Conservation (phyloP, 192 early-diverging fungal species). For the Spizellomyces sp. region DNA sequence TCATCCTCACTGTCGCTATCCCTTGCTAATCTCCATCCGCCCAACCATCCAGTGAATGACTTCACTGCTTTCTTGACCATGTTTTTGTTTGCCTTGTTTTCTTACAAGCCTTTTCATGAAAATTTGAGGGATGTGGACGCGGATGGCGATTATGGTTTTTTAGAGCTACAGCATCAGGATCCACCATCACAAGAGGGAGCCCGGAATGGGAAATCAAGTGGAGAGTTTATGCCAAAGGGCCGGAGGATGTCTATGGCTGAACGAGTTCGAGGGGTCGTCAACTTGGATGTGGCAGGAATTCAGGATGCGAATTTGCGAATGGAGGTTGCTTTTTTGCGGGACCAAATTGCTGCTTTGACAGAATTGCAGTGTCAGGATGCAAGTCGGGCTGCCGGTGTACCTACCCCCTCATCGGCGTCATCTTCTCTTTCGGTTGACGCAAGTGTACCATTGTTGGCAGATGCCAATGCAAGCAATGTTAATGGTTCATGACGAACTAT, state of each 20-base stretch:
- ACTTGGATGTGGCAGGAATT: conserved; percentile 20
- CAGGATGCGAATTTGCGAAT: conserved; percentile 4
- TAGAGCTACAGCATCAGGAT: background rate
- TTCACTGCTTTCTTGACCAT: conserved; percentile 31
- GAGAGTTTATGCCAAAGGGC: background rate
- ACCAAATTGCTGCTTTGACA: conserved; percentile 27
- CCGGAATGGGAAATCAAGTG: background rate
- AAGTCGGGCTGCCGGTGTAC: background rate
- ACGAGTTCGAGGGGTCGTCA: conserved; percentile 8
- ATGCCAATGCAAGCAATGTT: too few species aligned
- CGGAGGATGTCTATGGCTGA: conserved; percentile 16
- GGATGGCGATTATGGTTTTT: conserved; percentile 3
- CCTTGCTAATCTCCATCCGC: conserved; percentile 9
- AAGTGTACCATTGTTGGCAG: background rate
- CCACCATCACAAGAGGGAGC: background rate
- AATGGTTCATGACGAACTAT: too few species aligned
- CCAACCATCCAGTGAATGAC: conserved; percentile 26
- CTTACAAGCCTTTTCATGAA: conserved; percentile 20
- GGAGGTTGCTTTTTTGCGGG: conserved; percentile 21
- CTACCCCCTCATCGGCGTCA: background rate
- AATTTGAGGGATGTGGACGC: conserved; percentile 6
- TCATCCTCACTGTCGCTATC: background rate
- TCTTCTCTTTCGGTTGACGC: background rate
- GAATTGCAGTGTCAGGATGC: conserved; percentile 8
- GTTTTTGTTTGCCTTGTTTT: conserved; percentile 30